Conservation (phyloP, 352 stramenopile genomes). For the Globisporangium cederbergense region DNA sequence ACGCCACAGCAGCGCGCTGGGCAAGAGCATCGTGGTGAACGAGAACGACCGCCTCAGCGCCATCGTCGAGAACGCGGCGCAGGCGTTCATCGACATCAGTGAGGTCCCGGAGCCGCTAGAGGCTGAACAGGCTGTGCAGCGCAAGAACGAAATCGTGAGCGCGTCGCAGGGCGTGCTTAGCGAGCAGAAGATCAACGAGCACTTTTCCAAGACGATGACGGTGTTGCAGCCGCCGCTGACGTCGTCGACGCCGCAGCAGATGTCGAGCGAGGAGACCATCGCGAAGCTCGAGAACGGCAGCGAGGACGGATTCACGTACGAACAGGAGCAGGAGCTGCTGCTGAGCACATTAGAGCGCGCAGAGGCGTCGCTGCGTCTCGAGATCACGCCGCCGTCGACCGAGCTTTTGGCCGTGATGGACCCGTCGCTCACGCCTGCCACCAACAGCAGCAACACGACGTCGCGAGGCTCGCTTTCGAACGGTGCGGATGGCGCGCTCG, state of each 20-base stretch:
- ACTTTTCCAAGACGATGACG: slow-evolving; percentile 46
- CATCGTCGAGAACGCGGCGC: slow-evolving; percentile 72
- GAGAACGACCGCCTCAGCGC: slow-evolving; percentile 75
- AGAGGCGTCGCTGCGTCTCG: slow-evolving; percentile 45
- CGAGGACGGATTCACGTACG: slow-evolving; percentile 42
- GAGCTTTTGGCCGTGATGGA: slow-evolving; percentile 69
- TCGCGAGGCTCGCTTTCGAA: slow-evolving; percentile 36
- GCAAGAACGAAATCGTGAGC: slow-evolving; percentile 72
- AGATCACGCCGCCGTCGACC: slow-evolving; percentile 47
- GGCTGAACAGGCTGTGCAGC: slow-evolving; percentile 68
- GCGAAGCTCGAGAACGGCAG: slow-evolving; percentile 43
- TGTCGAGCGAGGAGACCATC: slow-evolving; percentile 41
- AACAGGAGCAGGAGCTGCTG: slow-evolving; percentile 58
- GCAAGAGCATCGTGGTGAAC: slow-evolving; percentile 54
- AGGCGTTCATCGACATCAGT: slow-evolving; percentile 83
- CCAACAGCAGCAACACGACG: slow-evolving; percentile 13
- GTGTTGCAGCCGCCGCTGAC: slow-evolving; percentile 35
- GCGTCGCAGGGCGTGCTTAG: slow-evolving; percentile 42
- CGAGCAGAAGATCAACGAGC: slow-evolving; percentile 50
- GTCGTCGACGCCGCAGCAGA: slow-evolving; percentile 16
- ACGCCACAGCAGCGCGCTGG: slow-evolving; percentile 42
- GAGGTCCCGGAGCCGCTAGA: slow-evolving; percentile 79
- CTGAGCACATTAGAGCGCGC: slow-evolving; percentile 34
- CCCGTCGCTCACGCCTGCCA: slow-evolving; percentile 25
- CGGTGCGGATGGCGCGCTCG: slow-evolving; percentile 24